Evolutionary conservation across 495 filamentous ascomycete species (phyloP).

Genomic region (Beverwykella pulmonaria): DNA sequence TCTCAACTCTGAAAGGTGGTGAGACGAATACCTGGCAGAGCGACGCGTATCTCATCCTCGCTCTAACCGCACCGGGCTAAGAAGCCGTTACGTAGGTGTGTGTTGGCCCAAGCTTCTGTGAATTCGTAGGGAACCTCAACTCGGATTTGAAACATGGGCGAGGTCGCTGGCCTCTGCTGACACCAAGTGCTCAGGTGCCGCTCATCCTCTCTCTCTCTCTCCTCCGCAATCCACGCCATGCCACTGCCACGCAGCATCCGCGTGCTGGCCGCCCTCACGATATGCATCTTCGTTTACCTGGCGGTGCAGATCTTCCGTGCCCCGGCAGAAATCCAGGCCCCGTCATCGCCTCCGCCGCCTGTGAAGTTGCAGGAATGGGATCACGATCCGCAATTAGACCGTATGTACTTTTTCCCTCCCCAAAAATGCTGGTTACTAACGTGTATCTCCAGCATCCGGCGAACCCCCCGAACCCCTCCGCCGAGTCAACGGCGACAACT

Average conservation of each 20-base stretch:
- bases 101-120: neutral
- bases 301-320: conserved; percentile 67
- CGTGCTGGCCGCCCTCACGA: conserved; percentile 69
- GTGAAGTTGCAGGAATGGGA: conserved; percentile 50
- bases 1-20: neutral
- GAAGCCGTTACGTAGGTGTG: neutral
- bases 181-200: neutral
- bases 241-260: conserved; percentile 81
- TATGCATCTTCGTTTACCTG: conserved; percentile 72
- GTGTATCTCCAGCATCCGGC: conserved; percentile 63
- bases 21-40: neutral
- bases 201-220: neutral
- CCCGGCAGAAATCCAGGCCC: conserved; percentile 44
- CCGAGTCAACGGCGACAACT: conserved; percentile 66
- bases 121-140: neutral
- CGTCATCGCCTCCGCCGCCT: conserved; percentile 44
- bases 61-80: neutral
- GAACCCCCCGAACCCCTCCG: conserved; percentile 78
- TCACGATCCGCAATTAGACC: conserved; percentile 79
- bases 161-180: neutral
- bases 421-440: too few species aligned
- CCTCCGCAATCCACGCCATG: conserved; percentile 52
- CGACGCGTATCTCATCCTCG: neutral
- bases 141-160: neutral
- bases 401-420: conserved; percentile 63